These are phyloP conservation scores for Acanthamoeba healyi DNA, from an alignment of 208 protist species.

Conservation along the genomic window DNA sequence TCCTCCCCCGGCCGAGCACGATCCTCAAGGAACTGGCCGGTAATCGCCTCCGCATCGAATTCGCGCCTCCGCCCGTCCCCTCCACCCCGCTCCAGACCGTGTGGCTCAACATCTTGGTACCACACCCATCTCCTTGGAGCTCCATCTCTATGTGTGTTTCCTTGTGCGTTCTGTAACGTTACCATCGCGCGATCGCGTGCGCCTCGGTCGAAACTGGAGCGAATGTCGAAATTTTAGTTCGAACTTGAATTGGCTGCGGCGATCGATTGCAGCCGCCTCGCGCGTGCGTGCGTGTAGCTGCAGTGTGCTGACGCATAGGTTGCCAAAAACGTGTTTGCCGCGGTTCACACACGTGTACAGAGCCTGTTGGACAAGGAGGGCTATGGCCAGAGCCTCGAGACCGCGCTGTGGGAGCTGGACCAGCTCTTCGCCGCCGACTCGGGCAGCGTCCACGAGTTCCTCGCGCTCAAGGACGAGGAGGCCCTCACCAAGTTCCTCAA, in stretches of 20 bases:
- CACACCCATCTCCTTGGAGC: neutral
- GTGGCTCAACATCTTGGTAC: slow-evolving; percentile 56
- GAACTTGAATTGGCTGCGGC: no score
- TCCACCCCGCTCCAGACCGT: slow-evolving; percentile 31
- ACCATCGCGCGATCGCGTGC: no score
- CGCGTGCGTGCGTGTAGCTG: no score
- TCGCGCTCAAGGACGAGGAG: slow-evolving; percentile 52
- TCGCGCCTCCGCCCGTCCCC: neutral
- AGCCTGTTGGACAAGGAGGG: neutral
- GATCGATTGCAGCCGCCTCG: no score
- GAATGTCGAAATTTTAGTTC: no score
- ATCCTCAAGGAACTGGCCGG: slow-evolving; percentile 58
- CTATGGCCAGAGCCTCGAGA: slow-evolving; percentile 48
- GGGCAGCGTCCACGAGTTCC: slow-evolving; percentile 30
- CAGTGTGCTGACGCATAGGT: no score
- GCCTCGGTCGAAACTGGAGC: no score
- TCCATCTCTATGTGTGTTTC: neutral
- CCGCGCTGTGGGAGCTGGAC: slow-evolving; percentile 6
- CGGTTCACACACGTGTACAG: neutral
- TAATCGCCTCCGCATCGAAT: slow-evolving; percentile 42
- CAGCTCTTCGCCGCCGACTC: slow-evolving; percentile 29
- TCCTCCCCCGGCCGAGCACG: neutral
- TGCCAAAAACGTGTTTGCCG: neutral
- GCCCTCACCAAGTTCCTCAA: slow-evolving; percentile 65
- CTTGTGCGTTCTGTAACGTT: no score